Percentiles rank a stretch among this genome's conserved stretches.
phyloP scores from a whole-genome alignment of 345 rosid genomes.

The Brassica carinata region DNA sequence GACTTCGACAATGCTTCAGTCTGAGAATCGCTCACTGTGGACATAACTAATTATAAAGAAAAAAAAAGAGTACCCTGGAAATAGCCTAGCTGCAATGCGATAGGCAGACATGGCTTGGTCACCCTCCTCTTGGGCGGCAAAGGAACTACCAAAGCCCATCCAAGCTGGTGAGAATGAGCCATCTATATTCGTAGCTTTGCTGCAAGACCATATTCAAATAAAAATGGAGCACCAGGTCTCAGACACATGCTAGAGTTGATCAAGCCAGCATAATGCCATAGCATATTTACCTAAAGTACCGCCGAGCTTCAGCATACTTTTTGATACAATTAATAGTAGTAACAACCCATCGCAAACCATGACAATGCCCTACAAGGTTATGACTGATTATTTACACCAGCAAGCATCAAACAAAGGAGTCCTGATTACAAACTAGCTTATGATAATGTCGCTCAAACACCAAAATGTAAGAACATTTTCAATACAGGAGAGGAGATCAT shows the following conservation, averaged over 20 bases:
- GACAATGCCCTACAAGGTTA: slow-evolving; percentile 77
- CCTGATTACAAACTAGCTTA: slow-evolving; percentile 5
- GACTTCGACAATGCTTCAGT: slow-evolving; percentile 44
- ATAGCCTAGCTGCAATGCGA: slow-evolving; percentile 89
- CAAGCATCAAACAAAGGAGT: slow-evolving; percentile 17
- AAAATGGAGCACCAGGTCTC: slow-evolving; percentile 12
- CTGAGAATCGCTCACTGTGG: slow-evolving; percentile 8
- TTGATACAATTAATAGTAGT: slow-evolving; percentile 67
- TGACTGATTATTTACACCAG: slow-evolving; percentile 12
- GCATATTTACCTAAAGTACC: slow-evolving; percentile 74
- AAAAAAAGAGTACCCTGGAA: slow-evolving; percentile 74
- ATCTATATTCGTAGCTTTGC: slow-evolving; percentile 86
- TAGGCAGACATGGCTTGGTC: slow-evolving; percentile 98
- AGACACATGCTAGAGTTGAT: slow-evolving; percentile 9
- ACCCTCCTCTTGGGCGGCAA: slow-evolving; percentile 88
- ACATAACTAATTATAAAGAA: slow-evolving; percentile 4
- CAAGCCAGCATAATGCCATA: slow-evolving; percentile 1
- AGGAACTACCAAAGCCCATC: slow-evolving; percentile 93
- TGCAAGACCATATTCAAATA: slow-evolving; percentile 37
- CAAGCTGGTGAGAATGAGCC: slow-evolving; percentile 89
- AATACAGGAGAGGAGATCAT: neutral
- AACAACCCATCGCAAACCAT: slow-evolving; percentile 89
- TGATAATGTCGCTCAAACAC: slow-evolving; percentile 10
- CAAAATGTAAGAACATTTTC: neutral
- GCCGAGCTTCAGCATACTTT: slow-evolving; percentile 83